phyloP scores from a whole-genome alignment of 176 grass and related monocot species.

The Sorghum bicolor region DNA sequence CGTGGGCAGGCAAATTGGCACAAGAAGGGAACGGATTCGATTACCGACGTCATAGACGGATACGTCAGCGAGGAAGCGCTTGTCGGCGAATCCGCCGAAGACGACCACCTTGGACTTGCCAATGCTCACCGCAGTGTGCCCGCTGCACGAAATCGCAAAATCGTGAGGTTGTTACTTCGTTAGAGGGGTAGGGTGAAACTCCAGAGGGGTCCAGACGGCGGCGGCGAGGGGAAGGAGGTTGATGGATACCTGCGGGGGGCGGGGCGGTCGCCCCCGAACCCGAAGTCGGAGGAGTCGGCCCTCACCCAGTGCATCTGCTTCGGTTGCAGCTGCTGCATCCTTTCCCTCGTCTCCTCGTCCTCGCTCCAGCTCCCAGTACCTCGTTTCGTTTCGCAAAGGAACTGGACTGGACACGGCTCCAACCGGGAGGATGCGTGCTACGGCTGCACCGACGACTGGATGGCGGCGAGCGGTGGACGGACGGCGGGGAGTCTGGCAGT shows the following conservation, averaged over 20 bases:
- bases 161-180: neutral
- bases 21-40: neutral
- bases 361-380: neutral
- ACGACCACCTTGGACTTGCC: conserved; percentile 88
- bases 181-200: neutral
- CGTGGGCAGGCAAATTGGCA: neutral
- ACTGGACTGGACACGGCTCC: too few species aligned
- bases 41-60: conserved; percentile 84
- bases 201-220: neutral
- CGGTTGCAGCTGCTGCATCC: conserved; percentile 27
- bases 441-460: neutral
- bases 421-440: neutral
- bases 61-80: conserved; percentile 74
- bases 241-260: conserved; percentile 67
- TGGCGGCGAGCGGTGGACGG: neutral
- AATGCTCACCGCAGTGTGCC: conserved; percentile 69
- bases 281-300: conserved; percentile 81
- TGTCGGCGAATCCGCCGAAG: conserved; percentile 88
- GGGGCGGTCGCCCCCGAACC: conserved; percentile 59
- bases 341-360: neutral
- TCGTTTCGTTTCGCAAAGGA: neutral
- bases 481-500: neutral
- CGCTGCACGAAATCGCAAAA: conserved; percentile 44
- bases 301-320: conserved; percentile 79
- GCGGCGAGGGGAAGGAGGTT: neutral